These are phyloP conservation scores for Komagataella pastoris DNA, from an alignment of 805 yeast genomes.

Conservation along the genomic window DNA sequence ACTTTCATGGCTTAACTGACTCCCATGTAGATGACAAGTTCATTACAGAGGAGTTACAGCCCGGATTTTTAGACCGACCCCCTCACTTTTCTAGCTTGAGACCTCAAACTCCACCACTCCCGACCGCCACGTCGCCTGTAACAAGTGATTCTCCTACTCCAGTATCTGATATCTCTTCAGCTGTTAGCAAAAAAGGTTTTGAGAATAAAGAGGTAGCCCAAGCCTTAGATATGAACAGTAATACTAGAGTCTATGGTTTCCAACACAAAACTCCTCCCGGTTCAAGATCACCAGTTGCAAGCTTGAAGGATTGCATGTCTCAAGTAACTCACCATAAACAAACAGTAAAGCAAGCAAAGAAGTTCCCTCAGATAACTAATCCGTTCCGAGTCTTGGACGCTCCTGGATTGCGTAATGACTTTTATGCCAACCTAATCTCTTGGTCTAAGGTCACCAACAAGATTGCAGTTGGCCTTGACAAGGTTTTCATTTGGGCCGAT, in stretches of 20 bases:
- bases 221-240: background rate
- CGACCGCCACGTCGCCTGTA: background rate
- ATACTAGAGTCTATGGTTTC: background rate
- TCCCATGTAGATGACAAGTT: background rate
- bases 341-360: constrained; percentile 9
- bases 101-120: background rate
- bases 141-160: background rate
- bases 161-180: background rate
- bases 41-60: background rate
- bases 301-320: constrained; percentile 4
- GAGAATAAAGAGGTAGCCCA: background rate
- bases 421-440: constrained; percentile 59
- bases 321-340: constrained; percentile 4
- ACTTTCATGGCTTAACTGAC: background rate
- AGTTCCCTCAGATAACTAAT: constrained; percentile 19
- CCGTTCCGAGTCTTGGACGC: constrained; percentile 51
- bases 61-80: background rate
- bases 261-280: background rate
- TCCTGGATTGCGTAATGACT: constrained; percentile 63
- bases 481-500: constrained; percentile 53
- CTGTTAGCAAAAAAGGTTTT: constrained; percentile 1
- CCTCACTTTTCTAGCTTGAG: background rate
- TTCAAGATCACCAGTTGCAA: background rate
- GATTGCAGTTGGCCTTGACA: constrained; percentile 56
- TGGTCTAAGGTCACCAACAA: constrained; percentile 45